phyloP scores from a whole-genome alignment of 768 basidiomycete species.

The Suillus variegatus region DNA sequence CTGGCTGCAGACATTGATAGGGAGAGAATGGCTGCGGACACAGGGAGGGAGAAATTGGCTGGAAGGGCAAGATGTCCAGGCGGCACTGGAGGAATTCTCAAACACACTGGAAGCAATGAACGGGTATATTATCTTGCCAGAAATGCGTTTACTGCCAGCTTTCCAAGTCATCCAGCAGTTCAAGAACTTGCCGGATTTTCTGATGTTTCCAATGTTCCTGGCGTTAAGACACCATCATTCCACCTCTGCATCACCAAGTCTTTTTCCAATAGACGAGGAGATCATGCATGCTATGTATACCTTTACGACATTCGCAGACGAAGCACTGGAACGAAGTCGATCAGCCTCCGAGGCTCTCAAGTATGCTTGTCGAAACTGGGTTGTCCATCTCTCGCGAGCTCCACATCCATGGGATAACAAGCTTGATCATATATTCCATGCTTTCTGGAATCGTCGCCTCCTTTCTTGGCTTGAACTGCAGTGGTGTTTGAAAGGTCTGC shows the following conservation, averaged over 20 bases:
- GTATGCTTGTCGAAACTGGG: not conserved
- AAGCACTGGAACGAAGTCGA: not conserved
- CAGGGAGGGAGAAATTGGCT: not conserved
- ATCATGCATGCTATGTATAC: not conserved
- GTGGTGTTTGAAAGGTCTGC: not conserved
- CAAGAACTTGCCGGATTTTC: not conserved
- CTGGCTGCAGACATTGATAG: not conserved
- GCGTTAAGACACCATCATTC: not conserved
- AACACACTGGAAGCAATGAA: not conserved
- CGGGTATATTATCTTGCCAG: not conserved
- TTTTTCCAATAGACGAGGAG: not conserved
- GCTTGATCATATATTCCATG: not conserved
- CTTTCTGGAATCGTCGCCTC: not conserved
- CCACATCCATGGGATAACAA: not conserved
- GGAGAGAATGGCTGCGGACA: not conserved
- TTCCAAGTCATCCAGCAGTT: not conserved
- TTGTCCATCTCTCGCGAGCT: not conserved
- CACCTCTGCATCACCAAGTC: not conserved
- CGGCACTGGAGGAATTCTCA: not conserved
- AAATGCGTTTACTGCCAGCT: not conserved
- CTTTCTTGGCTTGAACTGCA: not conserved
- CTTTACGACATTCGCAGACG: not conserved
- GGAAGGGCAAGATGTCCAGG: not conserved
- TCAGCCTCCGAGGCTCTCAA: not conserved
- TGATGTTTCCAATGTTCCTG: not conserved